These are phyloP conservation scores for Phyllostachys edulis DNA, from an alignment of 176 grass and related monocot species.

Conservation along the genomic window DNA sequence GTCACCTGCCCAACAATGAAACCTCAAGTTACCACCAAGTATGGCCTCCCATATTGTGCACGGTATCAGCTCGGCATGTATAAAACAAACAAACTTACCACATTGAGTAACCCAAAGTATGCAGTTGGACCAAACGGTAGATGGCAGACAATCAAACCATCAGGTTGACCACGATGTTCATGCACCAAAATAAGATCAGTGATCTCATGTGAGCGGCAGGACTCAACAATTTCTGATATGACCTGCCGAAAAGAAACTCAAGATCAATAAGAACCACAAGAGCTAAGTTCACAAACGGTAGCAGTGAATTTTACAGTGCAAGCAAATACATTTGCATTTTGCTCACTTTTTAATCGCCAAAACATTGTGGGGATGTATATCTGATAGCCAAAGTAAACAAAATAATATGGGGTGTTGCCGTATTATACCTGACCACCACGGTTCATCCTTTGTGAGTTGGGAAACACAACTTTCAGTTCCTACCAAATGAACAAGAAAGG, in stretches of 20 bases:
- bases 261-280: background rate
- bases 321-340: background rate
- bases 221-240: constrained; percentile 83
- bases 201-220: constrained; percentile 74
- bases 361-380: background rate
- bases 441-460: constrained; percentile 84
- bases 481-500: constrained; percentile 19
- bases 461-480: constrained; percentile 87
- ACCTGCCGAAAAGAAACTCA: constrained; percentile 45
- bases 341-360: background rate
- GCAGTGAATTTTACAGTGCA: background rate
- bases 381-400: background rate
- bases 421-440: constrained; percentile 78
- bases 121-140: constrained; percentile 84
- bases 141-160: constrained; percentile 93
- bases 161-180: constrained; percentile 89
- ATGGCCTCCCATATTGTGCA: background rate
- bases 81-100: constrained; percentile 54
- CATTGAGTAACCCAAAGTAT: constrained; percentile 92
- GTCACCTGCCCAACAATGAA: constrained; percentile 59
- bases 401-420: background rate
- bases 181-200: constrained; percentile 93
- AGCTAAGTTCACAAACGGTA: background rate
- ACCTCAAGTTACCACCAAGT: constrained; percentile 9
- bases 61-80: background rate